These are phyloP conservation scores for Lagerstroemia speciosa DNA, from an alignment of 345 rosid species.

Conservation along the genomic window DNA sequence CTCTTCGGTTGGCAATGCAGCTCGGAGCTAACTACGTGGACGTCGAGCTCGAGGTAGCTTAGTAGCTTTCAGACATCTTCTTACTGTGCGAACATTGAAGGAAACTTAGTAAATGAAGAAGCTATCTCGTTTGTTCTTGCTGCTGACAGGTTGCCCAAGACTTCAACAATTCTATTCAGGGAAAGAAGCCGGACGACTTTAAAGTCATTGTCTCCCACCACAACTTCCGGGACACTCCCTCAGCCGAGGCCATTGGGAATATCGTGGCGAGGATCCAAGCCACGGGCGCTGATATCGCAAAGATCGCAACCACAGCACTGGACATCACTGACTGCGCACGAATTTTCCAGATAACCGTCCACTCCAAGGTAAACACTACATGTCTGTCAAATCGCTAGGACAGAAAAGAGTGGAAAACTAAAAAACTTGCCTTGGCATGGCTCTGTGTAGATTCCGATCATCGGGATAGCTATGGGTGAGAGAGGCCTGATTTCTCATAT, in stretches of 20 bases:
- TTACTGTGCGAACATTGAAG: neutral
- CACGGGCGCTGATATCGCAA: conserved; percentile 31
- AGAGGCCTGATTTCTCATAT: conserved; percentile 30
- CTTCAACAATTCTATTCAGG: conserved; percentile 27
- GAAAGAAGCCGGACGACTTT: conserved; percentile 28
- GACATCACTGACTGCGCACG: conserved; percentile 34
- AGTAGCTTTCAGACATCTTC: neutral
- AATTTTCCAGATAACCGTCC: conserved; percentile 29
- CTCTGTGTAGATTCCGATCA: conserved; percentile 19
- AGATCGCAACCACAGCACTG: conserved; percentile 29
- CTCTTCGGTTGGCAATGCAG: conserved; percentile 31
- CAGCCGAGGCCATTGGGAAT: conserved; percentile 27
- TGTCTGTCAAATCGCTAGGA: neutral
- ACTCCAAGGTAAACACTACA: conserved; percentile 17
- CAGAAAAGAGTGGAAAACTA: neutral
- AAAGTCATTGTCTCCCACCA: conserved; percentile 38
- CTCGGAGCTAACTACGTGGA: conserved; percentile 33
- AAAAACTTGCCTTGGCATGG: neutral
- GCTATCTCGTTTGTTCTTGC: neutral
- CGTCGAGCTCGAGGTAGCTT: conserved; percentile 18
- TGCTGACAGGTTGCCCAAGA: conserved; percentile 31
- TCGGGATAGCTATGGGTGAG: conserved; percentile 34
- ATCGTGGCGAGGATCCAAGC: conserved; percentile 32
- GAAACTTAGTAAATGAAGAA: neutral
- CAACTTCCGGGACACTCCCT: conserved; percentile 37